Evolutionary conservation across 2,329 filamentous ascomycete species (phyloP), one percentile per base, ranked within the genome.

Genomic region (Diaporthe citriasiana): DNA sequence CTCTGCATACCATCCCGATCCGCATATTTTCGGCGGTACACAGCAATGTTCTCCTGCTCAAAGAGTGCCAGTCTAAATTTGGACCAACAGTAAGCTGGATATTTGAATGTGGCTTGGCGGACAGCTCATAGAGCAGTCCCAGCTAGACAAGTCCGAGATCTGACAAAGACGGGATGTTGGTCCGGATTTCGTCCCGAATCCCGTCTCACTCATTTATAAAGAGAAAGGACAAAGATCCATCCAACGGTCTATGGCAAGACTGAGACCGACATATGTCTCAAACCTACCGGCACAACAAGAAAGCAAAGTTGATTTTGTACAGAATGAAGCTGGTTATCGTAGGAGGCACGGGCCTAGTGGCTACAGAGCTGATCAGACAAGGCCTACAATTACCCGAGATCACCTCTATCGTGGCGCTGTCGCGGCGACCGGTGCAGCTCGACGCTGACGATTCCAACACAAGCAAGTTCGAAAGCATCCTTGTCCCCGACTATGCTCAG

Each of bases 321-420:
- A 57, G 19, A 57, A 87, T 87, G 85, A 87, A 86, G 74, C 77
- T 87, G 47, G 82, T 87, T 30, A 77, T 87, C 12, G 79, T 82
- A 7, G 85, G 85, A 3, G 82, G 83, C 8, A 85, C 83, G 0
- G 85, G 85, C 57, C 84, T 82, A 40, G 79, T 87, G 4, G 86
- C 79, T 45, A 81, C 77, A 51, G 86, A 87, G 71, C 74, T 88
- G 45, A 76, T 88, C 59, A 84, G 84, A 15, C 85, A 87, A 71
- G 82, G 83, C 35, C 77, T 87, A 8, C 77, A 75, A 7, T 77
- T 78, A 40, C 80, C 81, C 0, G 75, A 79, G 8, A 80, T 88
- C 69, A 84, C 82, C 0, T 82, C 82, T 13, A 77, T 88, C 19
- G 77, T 88, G 7, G 84, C 83, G 0, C 76, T 88, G 12, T 82